A percentile compares a stretch with the other conserved stretches of the same genome.
Evolutionary conservation across 1,284 basidiomycete genomes (phyloP).

Genomic region (Fistulina hepatica): DNA sequence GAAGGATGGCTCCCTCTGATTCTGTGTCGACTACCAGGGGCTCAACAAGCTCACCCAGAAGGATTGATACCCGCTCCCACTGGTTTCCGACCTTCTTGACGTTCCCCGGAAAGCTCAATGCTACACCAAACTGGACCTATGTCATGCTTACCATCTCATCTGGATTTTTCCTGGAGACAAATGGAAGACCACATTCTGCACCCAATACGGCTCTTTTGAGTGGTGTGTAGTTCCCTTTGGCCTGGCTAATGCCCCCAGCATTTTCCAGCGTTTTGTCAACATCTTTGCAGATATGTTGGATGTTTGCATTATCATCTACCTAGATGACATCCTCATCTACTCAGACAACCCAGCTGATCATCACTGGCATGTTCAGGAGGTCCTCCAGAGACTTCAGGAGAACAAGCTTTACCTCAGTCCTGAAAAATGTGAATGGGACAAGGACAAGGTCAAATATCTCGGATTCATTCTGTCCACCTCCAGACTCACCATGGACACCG

Average conservation of each 20-base stretch:
- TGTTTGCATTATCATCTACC: conserved; percentile 10
- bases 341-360: conserved; percentile 9
- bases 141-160: conserved; percentile 20
- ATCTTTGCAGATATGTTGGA: conserved; percentile 13
- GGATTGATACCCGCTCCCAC: conserved; percentile 19
- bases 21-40: conserved; percentile 25
- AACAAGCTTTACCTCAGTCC: conserved; percentile 8
- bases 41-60: conserved; percentile 21
- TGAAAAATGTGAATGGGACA: conserved; percentile 13
- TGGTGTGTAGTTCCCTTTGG: conserved; percentile 25
- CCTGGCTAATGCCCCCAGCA: conserved; percentile 10
- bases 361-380: conserved; percentile 5
- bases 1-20: conserved; percentile 22
- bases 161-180: conserved; percentile 19
- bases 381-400: conserved; percentile 3
- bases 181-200: conserved; percentile 24
- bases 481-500: conserved; percentile 8
- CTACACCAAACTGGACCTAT: conserved; percentile 9
- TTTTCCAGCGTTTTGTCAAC: conserved; percentile 9
- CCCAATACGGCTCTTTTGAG: conserved; percentile 22
- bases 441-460: conserved; percentile 11
- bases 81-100: conserved; percentile 21
- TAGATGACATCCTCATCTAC: conserved; percentile 16
- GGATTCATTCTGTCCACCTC: conserved; percentile 12
- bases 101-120: conserved; percentile 3